These are phyloP conservation scores for Sclerotiophoma versabilis DNA, from an alignment of 2,329 filamentous ascomycete species.

Conservation along the genomic window DNA sequence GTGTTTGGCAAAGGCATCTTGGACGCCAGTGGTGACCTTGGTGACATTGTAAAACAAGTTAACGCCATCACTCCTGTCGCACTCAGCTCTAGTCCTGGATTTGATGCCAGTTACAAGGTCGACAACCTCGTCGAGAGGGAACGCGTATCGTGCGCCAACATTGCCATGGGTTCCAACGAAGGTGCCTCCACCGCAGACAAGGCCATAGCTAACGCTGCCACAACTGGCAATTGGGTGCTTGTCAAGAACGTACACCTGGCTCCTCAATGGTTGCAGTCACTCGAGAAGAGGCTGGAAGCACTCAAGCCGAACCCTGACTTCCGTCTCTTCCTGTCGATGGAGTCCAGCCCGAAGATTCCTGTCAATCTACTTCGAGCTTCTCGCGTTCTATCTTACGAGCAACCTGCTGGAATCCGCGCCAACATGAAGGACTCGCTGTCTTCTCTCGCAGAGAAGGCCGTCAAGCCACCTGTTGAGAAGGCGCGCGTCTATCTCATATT, in stretches of 20 bases:
- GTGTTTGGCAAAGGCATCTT: constrained; percentile 87
- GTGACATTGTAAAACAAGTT: constrained; percentile 83
- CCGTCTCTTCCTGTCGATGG: constrained; percentile 96
- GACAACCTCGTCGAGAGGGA: constrained; percentile 89
- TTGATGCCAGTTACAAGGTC: constrained; percentile 99
- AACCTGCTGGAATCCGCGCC: constrained; percentile 92
- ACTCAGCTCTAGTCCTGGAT: constrained; percentile 92
- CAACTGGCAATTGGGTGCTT: constrained; percentile 92
- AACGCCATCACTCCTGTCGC: constrained; percentile 85
- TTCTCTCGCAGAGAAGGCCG: constrained; percentile 76
- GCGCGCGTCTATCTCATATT: constrained; percentile 87
- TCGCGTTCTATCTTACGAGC: constrained; percentile 95
- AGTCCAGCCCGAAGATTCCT: constrained; percentile 94
- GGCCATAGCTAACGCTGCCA: constrained; percentile 89
- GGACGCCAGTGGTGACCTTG: constrained; percentile 84
- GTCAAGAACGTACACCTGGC: constrained; percentile 99
- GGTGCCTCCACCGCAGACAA: constrained; percentile 92
- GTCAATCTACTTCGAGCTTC: constrained; percentile 94
- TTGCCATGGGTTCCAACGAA: constrained; percentile 99
- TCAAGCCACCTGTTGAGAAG: constrained; percentile 88
- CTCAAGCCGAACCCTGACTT: constrained; percentile 94
- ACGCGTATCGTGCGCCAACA: constrained; percentile 86
- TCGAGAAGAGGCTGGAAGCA: constrained; percentile 95
- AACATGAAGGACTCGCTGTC: constrained; percentile 99
- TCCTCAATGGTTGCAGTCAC: constrained; percentile 92